Evolutionary conservation across 2,329 filamentous ascomycete species (phyloP).

Genomic region (Meredithiella fracta): DNA sequence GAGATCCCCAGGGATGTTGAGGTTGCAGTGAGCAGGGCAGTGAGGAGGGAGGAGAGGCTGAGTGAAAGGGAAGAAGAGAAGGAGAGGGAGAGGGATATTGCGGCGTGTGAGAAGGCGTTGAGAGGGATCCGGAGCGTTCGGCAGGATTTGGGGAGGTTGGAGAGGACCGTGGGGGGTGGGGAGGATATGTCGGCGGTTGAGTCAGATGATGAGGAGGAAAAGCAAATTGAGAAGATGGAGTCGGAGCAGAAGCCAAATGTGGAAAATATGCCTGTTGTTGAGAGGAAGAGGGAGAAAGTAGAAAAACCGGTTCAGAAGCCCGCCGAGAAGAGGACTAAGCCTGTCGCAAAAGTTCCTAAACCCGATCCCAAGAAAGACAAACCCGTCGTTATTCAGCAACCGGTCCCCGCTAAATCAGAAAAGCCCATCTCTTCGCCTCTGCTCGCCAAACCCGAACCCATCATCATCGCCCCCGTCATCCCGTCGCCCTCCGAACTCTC

Average conservation of each 20-base stretch:
- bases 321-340: no score
- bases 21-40: background rate
- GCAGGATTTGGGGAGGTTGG: slow-evolving; percentile 3
- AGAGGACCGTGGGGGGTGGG: background rate
- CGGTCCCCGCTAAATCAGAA: background rate
- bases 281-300: no score
- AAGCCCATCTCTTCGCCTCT: background rate
- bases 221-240: background rate
- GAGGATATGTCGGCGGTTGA: slow-evolving; percentile 17
- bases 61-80: no score
- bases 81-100: slow-evolving; percentile 4
- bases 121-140: slow-evolving; percentile 4
- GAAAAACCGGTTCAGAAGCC: no score
- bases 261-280: no score
- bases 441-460: background rate
- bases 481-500: background rate
- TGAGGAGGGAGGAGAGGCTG: background rate
- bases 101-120: slow-evolving; percentile 10
- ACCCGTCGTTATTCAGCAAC: no score
- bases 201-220: slow-evolving; percentile 17
- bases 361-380: no score
- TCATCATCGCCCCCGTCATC: background rate
- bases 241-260: background rate
- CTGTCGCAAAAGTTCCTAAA: background rate
- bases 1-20: slow-evolving; percentile 24